Evolutionary conservation across 495 filamentous ascomycete species (phyloP).

Genomic region (Annulohypoxylon moriforme): DNA sequence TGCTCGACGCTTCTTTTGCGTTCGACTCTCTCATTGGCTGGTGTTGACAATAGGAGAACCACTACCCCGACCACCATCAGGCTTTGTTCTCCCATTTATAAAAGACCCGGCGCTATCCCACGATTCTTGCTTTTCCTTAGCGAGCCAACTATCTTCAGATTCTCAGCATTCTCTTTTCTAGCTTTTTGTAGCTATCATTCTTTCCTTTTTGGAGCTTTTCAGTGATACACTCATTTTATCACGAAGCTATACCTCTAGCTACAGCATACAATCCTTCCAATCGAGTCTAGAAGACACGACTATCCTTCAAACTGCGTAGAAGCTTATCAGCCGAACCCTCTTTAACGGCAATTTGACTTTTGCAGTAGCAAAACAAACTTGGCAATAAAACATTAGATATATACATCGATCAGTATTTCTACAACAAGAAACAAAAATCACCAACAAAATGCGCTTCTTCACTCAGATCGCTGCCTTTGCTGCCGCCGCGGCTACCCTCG

Average conservation of each 20-base stretch:
- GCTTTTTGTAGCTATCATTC: slow-evolving; percentile 45
- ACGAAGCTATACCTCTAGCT: slow-evolving; percentile 43
- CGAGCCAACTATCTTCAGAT: slow-evolving; percentile 38
- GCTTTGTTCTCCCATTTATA: slow-evolving; percentile 42
- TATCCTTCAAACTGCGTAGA: slow-evolving; percentile 34
- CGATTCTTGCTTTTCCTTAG: slow-evolving; percentile 10
- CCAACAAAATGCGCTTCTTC: slow-evolving; percentile 52
- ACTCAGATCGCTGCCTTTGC: slow-evolving; percentile 42
- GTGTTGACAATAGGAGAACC: slow-evolving; percentile 28
- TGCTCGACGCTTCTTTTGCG: slow-evolving; percentile 30
- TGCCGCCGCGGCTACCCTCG: slow-evolving; percentile 47
- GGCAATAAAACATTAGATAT: slow-evolving; percentile 10
- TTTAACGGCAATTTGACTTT: slow-evolving; percentile 18
- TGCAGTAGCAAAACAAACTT: slow-evolving; percentile 9
- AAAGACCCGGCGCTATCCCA: slow-evolving; percentile 26
- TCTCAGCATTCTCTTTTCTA: slow-evolving; percentile 37
- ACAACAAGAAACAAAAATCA: slow-evolving; percentile 32
- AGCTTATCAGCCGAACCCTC: slow-evolving; percentile 18
- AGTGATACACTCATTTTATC: slow-evolving; percentile 47
- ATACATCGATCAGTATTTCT: slow-evolving; percentile 20
- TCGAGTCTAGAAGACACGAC: slow-evolving; percentile 24
- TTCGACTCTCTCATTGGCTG: slow-evolving; percentile 23
- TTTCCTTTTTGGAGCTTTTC: slow-evolving; percentile 39
- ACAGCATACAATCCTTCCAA: slow-evolving; percentile 34
- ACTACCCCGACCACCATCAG: slow-evolving; percentile 13